Evolutionary conservation across 768 basidiomycete species (phyloP), one percentile per base, ranked within the genome.

Genomic region (Melanogaster broomeanus): DNA sequence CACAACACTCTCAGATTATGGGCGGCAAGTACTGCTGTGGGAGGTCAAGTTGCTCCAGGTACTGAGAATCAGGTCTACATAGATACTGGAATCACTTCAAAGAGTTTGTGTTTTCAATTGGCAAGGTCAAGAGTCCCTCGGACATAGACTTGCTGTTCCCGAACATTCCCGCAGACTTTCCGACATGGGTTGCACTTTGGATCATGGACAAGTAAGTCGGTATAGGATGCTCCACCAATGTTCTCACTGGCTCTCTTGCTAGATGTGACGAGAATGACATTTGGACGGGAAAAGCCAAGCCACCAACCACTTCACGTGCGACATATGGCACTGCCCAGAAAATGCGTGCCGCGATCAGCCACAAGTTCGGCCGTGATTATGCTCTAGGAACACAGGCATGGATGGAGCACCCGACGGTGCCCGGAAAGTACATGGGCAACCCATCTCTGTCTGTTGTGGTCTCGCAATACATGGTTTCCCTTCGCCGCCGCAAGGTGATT

Each of bases 311-410:
- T 12, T 10, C 52, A 9, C 42, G 57, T 3, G 52, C 27, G 5
- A 59, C 62, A 10, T 73, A 67, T 47, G 49, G 55, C 6, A 66
- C 71, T 59, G 72, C 71, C 0, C 72, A 73, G 50, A 74, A 74
- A 39, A 70, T 74, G 64, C 43, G 66, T 1, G 71, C 72, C 2
- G 55, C 65, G 3, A 60, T 65, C 25, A 70, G 67, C 0, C 64
- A 70, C 49, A 56, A 55, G 3, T 73, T 71, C 43, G 61, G 65
- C 6, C 61, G 60, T 19, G 40, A 63, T 11, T 50, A 55, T 41
- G 56, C 60, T 1, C 47, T 68, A 1, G 68, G 70, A 16, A 57
- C 55, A 3, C 43, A 61, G 11, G 53, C 63, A 3, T 74, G 72
- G 73, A 57, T 66, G 22, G 48, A 55, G 31, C 57, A 60, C 44